phyloP scores from a whole-genome alignment of 2,329 filamentous ascomycete species.

The Neofusicoccum laricinum region DNA sequence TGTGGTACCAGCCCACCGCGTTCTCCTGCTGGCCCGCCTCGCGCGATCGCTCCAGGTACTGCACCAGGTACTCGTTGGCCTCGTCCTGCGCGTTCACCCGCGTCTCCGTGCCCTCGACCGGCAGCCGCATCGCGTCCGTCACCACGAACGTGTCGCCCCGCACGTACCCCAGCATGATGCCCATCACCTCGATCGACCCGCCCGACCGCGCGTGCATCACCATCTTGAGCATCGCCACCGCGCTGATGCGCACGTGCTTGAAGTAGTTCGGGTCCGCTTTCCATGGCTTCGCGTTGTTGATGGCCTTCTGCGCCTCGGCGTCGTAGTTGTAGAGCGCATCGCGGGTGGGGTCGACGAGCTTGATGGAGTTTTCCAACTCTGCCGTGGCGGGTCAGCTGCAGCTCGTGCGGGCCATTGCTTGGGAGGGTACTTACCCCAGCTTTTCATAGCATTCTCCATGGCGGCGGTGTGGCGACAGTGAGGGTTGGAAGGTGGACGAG shows the following conservation, averaged over 20 bases:
- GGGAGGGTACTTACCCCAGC: slow-evolving; percentile 53
- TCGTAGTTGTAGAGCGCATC: slow-evolving; percentile 92
- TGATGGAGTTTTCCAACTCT: slow-evolving; percentile 84
- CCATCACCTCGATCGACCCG: slow-evolving; percentile 92
- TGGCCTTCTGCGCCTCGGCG: slow-evolving; percentile 62
- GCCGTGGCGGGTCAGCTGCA: slow-evolving; percentile 14
- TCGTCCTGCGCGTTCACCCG: slow-evolving; percentile 94
- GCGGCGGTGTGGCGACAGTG: not conserved
- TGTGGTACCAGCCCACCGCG: slow-evolving; percentile 97
- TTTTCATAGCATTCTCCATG: slow-evolving; percentile 58
- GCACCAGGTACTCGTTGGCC: slow-evolving; percentile 94
- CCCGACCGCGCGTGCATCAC: slow-evolving; percentile 98
- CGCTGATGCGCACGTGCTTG: slow-evolving; percentile 88
- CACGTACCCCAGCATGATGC: slow-evolving; percentile 94
- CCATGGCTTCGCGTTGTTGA: slow-evolving; percentile 71
- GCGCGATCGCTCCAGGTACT: slow-evolving; percentile 74
- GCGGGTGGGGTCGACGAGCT: slow-evolving; percentile 78
- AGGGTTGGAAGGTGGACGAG: not conserved
- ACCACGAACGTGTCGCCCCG: slow-evolving; percentile 83
- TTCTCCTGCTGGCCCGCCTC: slow-evolving; percentile 82
- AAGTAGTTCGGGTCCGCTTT: slow-evolving; percentile 77
- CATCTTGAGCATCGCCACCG: slow-evolving; percentile 95
- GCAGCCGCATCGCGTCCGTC: slow-evolving; percentile 88
- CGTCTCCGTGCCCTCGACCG: slow-evolving; percentile 97
- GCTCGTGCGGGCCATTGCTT: slow-evolving; percentile 20